Base-by-base conservation (phyloP, 768 basidiomycete genomes). In the Trametes elegans region DNA sequence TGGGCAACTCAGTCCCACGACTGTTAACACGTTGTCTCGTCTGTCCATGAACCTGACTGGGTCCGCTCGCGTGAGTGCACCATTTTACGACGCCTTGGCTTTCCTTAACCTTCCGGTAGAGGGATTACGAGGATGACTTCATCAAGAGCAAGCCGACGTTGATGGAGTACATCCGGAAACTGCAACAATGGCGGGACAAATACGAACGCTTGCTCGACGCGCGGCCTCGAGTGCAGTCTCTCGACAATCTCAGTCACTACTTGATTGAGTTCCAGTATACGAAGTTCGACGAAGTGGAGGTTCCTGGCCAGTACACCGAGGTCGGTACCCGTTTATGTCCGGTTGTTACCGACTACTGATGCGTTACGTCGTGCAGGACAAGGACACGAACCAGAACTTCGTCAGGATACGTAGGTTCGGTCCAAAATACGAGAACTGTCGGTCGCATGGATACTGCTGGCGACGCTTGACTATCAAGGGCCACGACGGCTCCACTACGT, bases 271-370 rank as follows among this genome's bases (percentile, higher is more conserved):
- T 98, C 77, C 96, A 98, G 62, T 94, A 98, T 70, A 87, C 85
- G 66, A 97, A 94, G 69, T 93, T 96, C 45, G 97, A 98, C 60
- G 96, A 99, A 60, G 91, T 99, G 34, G 95, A 99, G 66, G 84
- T 99, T 45, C 95, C 95, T n/a, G 97, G 97, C 7, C 97, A 99
- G 70, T 99, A 99, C 68, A 90, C 93, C 0, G 92, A 98, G 81
- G 94, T 90, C 50, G 64, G 74, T 16, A n/a, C n/a, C n/a, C n/a
- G n/a, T n/a, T n/a, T 10, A 2, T 55, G 2, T 18, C 47, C 1
- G 14, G 16, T 10, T 29, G 14, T 23, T 32, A n/a, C 26, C 10
- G 34, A 14, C 41, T 32, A n/a, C 26, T 13, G 34, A 14, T 43
- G n/a, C 39, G 24, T 27, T n/a, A 24, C 29, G 41, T 51, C 36